Base-by-base conservation (phyloP, 768 basidiomycete species). In the Phaeotremella skinneri region DNA sequence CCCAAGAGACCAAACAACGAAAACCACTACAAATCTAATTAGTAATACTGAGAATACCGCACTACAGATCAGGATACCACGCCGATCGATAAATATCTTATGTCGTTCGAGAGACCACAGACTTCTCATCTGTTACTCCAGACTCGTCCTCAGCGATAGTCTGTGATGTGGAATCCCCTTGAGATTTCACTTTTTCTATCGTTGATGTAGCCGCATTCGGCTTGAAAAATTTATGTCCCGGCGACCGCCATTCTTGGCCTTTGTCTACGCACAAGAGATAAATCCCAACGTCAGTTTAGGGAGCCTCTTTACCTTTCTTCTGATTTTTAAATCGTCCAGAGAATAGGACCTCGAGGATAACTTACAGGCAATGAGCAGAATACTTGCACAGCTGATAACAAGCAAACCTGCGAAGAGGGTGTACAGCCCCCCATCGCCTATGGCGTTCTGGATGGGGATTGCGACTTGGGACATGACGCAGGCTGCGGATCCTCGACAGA, bases 401-500 rank as follows among this genome's bases (percentile, higher is more conserved):
- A 89, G 67, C 0, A 90, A 34, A 0, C 81, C 81, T 0, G 81
- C 79, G 78, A 83, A 87, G 2, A 89, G 79, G 0, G 87, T 86
- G 72, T 90, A 91, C 57, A 87, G 79, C 73, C 89, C 81, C 70
- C 90, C 90, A 67, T 91, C 90, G 0, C 90, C 90, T 29, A 90
- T 79, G 0, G 82, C 79, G 56, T 85, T 81, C 82, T 89, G 64
- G 16, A 91, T 79, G 0, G 88, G 89, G 0, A 88, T 84, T 0
- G 87, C 87, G 4, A 87, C 79, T 74, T 91, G 87, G 0, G 84
- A 84, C 1, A 84, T 83, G 17, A 87, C 69, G 72, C 87, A 87
- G 2, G 86, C 90, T 16, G 82, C 77, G 2, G 81, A 43, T 0
- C 91, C 89, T 49, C 91, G 83, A 74, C 87, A 87, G 29, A 82